These are phyloP conservation scores for Saccharomycopsis hybrid DNA, from an alignment of 1,139 yeast genomes.

Conservation along the genomic window DNA sequence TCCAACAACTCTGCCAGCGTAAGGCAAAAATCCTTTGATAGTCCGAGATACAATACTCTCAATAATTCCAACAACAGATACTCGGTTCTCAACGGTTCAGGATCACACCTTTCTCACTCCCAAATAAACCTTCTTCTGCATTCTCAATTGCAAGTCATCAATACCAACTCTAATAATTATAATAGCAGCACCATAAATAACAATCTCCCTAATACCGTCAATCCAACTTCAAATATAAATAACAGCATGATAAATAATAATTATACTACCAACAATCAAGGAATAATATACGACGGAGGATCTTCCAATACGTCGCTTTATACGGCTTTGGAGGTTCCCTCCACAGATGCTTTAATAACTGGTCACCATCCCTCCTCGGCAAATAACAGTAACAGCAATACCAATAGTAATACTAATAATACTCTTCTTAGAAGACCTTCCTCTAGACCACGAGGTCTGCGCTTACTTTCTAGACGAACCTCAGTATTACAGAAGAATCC, in stretches of 20 bases:
- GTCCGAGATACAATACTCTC: slow-evolving; percentile 3
- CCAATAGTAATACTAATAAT: too few species aligned
- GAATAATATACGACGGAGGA: too few species aligned
- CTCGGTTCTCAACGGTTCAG: background rate
- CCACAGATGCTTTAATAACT: too few species aligned
- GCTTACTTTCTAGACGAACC: slow-evolving; percentile 8
- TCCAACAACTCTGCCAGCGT: slow-evolving; percentile 18
- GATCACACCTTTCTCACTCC: background rate
- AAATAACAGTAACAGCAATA: too few species aligned
- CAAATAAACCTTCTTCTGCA: background rate
- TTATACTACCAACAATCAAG: background rate
- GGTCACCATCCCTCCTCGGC: too few species aligned
- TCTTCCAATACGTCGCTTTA: background rate
- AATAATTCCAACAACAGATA: background rate
- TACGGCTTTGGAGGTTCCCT: too few species aligned
- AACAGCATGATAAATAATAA: background rate
- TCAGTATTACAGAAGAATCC: slow-evolving; percentile 13
- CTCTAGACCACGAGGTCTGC: too few species aligned
- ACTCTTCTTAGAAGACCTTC: too few species aligned
- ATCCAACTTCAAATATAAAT: background rate
- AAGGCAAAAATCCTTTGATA: slow-evolving; percentile 17
- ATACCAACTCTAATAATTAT: background rate
- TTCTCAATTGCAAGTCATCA: background rate
- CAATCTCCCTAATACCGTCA: background rate
- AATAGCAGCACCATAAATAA: background rate